phyloP scores from a whole-genome alignment of 306 rosid genomes.

The Citrullus mucosospermus region DNA sequence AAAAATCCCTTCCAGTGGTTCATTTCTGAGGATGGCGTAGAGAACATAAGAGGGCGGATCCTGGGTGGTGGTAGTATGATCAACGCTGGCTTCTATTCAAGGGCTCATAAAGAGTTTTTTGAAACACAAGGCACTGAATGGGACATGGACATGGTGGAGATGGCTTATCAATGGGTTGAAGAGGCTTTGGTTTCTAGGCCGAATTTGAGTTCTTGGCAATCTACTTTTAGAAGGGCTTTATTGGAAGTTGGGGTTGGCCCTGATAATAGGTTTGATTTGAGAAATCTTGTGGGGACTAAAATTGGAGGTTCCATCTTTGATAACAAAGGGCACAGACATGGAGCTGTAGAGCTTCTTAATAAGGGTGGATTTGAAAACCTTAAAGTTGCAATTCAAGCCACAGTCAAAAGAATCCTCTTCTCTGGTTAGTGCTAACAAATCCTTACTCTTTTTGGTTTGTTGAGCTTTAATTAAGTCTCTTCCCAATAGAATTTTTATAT shows the following conservation, averaged over 20 bases:
- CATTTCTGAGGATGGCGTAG: conserved; percentile 13
- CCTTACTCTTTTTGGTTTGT: no score
- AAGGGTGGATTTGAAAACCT: neutral
- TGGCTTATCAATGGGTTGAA: conserved; percentile 18
- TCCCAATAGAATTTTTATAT: no score
- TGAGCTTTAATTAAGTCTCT: no score
- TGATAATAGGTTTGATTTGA: conserved; percentile 7
- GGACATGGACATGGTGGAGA: conserved; percentile 10
- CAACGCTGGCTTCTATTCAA: conserved; percentile 1
- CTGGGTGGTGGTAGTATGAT: conserved; percentile 20
- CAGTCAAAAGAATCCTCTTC: conserved; percentile 12
- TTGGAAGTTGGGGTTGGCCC: conserved; percentile 6
- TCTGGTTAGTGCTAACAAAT: neutral
- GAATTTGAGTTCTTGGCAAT: neutral
- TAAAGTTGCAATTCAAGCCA: conserved; percentile 10
- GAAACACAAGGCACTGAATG: neutral
- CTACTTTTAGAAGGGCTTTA: neutral
- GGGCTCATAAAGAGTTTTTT: conserved; percentile 3
- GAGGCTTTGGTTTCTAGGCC: neutral
- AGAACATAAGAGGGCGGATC: conserved; percentile 8
- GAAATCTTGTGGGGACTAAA: conserved; percentile 8
- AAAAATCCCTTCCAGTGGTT: neutral
- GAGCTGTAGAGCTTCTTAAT: conserved; percentile 19
- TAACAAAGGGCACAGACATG: conserved; percentile 7
- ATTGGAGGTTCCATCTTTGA: conserved; percentile 9